phyloP scores from a whole-genome alignment of 352 stramenopile genomes.

The Phytopythium delawarense region DNA sequence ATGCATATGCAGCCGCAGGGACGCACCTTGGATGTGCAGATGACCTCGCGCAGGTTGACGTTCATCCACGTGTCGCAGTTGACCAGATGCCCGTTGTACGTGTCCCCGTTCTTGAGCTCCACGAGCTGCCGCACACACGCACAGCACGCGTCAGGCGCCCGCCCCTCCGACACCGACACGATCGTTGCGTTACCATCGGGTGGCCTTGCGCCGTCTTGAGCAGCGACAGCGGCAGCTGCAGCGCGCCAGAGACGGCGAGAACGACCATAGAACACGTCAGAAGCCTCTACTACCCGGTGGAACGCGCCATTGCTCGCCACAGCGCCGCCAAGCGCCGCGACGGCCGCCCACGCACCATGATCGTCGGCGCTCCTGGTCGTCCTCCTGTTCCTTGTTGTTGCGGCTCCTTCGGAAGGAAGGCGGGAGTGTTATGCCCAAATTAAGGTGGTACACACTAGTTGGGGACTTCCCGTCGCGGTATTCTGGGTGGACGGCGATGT shows the following conservation, averaged over 20 bases:
- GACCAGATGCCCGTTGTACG: conserved; percentile 97
- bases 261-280: background rate
- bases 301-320: background rate
- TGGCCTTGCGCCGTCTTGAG: conserved; percentile 94
- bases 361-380: background rate
- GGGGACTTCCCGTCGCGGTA: too few species aligned
- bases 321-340: background rate
- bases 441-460: too few species aligned
- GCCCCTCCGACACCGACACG: background rate
- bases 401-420: too few species aligned
- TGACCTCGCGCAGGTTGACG: conserved; percentile 98
- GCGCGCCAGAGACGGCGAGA: conserved; percentile 2
- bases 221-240: conserved; percentile 93
- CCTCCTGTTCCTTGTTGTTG: background rate
- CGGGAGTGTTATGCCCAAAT: too few species aligned
- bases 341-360: background rate
- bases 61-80: conserved; percentile 99
- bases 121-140: conserved; percentile 76
- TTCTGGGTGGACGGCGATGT: too few species aligned
- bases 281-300: background rate
- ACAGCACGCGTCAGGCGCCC: background rate
- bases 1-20: background rate
- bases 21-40: conserved; percentile 94
- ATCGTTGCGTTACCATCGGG: conserved; percentile 70
- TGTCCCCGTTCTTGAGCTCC: conserved; percentile 99